Conservation (phyloP, 331 rosid species). For the Acacia concinna region DNA sequence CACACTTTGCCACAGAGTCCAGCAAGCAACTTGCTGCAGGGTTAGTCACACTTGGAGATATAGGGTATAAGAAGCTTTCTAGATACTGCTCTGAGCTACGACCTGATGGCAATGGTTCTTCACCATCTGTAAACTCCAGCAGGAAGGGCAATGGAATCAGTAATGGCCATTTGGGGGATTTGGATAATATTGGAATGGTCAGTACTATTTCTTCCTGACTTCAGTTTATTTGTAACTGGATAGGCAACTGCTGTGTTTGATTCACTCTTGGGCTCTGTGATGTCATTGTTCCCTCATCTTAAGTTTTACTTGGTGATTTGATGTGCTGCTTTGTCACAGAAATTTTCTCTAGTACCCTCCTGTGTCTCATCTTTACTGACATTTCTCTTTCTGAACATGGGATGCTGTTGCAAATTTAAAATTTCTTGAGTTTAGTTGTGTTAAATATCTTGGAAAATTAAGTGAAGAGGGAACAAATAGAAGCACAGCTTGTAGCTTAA, state of each 20-base stretch:
- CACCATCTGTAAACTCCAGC: slow-evolving; percentile 55
- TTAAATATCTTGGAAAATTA: not conserved
- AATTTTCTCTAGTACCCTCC: not conserved
- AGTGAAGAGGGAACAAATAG: not conserved
- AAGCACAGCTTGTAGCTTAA: not conserved
- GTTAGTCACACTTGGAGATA: slow-evolving; percentile 84
- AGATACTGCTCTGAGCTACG: slow-evolving; percentile 76
- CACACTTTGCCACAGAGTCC: slow-evolving; percentile 94
- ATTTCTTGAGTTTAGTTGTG: not conserved
- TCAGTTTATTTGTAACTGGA: slow-evolving; percentile 20
- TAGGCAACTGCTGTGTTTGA: not conserved
- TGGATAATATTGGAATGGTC: slow-evolving; percentile 84
- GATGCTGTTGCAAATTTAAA: not conserved
- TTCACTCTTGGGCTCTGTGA: not conserved
- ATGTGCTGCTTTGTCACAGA: not conserved
- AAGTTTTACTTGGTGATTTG: slow-evolving; percentile 5
- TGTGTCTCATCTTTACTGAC: not conserved
- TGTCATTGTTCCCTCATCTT: not conserved
- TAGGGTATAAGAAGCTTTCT: slow-evolving; percentile 89
- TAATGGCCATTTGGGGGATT: slow-evolving; percentile 60
- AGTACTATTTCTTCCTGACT: slow-evolving; percentile 27
- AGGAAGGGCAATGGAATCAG: slow-evolving; percentile 56
- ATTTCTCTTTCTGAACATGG: not conserved
- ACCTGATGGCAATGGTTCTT: slow-evolving; percentile 62
- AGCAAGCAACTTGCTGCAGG: slow-evolving; percentile 96